Evolutionary conservation across 352 stramenopile genomes (phyloP), one percentile per base, ranked within the genome.

Genomic region (Chrysophaeum taylorii): DNA sequence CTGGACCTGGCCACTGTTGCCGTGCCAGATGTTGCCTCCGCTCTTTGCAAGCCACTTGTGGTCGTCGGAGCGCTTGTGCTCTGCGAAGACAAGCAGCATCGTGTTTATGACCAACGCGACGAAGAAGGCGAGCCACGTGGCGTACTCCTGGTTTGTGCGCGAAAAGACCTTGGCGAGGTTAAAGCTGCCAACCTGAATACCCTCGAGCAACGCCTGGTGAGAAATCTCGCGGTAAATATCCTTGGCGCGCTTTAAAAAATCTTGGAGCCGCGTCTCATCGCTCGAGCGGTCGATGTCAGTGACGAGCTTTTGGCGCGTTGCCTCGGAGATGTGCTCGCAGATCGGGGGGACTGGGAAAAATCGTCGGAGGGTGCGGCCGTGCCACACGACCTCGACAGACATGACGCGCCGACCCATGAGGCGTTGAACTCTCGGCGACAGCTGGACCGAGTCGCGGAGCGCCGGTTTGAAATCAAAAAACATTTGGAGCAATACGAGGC

Each of bases 271-370:
- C 16, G 68, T 75, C 45, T 78, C 74, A 27, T 73, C 37, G 31
- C 52, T 75, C 38, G 42, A 35, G 21, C 74, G 25, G 50, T 78
- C 67, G 0, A 78, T 68, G 36, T 73, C 69, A 42, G 70, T 45
- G 4, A 78, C 72, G 7, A 78, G 48, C 37, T 33, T 60, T 31
- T 73, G 50, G 52, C 76, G 76, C 18, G 71, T 74, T 29, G 72
- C 64, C 39, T 78, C 75, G 25, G 74, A 48, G n/a, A 78, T 52
- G 50, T 73, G 61, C 35, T 76, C 35, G 54, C 70, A 78, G 33
- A 78, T 62, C 31, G 38, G 53, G 1, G 74, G 74, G 31, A 78
- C 61, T 25, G 73, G 74, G 72, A 78, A 78, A 68, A 78, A 78
- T 18, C 74, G 41, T 27, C 74, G 61, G 38, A 75, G 72, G 25